phyloP scores from a whole-genome alignment of 768 basidiomycete genomes.

The Crepidotus variabilis region DNA sequence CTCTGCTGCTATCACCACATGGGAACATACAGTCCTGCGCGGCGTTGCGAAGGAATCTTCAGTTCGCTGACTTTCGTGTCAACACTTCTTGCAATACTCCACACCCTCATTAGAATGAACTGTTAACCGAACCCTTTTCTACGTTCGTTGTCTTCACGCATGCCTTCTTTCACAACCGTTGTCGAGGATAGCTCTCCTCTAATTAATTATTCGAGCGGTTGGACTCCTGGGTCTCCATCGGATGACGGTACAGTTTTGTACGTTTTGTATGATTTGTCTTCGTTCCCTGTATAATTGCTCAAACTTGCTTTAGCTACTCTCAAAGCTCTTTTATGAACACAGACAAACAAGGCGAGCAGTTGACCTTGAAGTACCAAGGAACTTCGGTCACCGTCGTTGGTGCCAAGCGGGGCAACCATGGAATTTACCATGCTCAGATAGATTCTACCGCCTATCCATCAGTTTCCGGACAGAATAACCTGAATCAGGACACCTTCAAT shows the following conservation, averaged over 20 bases:
- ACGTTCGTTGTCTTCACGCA: constrained; percentile 6
- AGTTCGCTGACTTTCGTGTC: no score
- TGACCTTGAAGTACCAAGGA: constrained; percentile 32
- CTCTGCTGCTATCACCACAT: no score
- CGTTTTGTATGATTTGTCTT: not conserved
- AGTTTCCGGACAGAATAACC: constrained; percentile 3
- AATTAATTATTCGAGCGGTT: constrained; percentile 22
- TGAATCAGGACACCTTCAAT: constrained; percentile 14
- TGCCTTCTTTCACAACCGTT: constrained; percentile 21
- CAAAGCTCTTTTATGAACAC: constrained; percentile 32
- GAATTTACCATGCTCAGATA: constrained; percentile 11
- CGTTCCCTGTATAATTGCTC: not conserved
- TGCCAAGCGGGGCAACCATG: constrained; percentile 17
- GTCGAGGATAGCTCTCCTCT: constrained; percentile 25
- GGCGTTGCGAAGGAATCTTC: no score
- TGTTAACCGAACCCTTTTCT: not conserved
- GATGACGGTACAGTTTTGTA: constrained; percentile 13
- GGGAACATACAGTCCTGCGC: no score
- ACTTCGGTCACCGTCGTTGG: constrained; percentile 18
- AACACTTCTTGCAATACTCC: no score
- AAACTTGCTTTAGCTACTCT: constrained; percentile 24
- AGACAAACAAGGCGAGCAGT: constrained; percentile 18
- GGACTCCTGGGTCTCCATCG: constrained; percentile 17
- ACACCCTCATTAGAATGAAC: not conserved
- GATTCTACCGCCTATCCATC: constrained; percentile 6